A percentile compares a stretch with the other conserved stretches of the same genome.
Conservation (phyloP, 2,329 filamentous ascomycete species). For the Aspergillus calidoustus region DNA sequence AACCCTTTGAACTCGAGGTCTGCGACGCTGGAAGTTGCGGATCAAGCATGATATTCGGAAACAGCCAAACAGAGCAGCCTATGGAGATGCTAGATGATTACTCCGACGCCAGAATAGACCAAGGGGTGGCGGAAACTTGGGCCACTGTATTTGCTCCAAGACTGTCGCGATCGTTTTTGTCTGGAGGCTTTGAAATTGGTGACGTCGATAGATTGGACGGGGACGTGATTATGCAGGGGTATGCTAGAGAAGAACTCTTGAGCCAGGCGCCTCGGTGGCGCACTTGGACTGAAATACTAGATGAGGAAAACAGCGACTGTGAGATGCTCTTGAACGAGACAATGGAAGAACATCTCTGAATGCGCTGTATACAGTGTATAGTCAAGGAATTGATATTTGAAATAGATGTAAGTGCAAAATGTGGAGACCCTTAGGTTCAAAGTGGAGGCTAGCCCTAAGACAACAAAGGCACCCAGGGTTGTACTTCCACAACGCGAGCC, state of each 20-base stretch:
- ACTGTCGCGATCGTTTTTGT: neutral
- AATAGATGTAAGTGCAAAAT: neutral
- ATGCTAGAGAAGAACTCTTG: neutral
- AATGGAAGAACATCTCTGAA: neutral
- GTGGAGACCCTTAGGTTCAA: neutral
- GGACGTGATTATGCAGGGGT: neutral
- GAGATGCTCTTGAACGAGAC: neutral
- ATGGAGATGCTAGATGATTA: too few species aligned
- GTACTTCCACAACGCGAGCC: neutral
- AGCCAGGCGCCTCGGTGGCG: neutral
- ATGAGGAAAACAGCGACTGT: neutral
- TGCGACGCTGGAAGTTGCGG: neutral
- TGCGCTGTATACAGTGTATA: neutral
- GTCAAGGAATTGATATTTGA: neutral
- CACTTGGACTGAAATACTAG: neutral
- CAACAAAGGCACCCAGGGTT: neutral
- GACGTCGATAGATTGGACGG: neutral
- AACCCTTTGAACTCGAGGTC: neutral
- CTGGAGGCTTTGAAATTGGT: neutral
- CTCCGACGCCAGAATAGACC: neutral
- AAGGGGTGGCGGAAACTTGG: neutral
- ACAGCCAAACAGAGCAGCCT: neutral
- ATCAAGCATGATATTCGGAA: slow-evolving; percentile 13
- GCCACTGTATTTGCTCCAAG: neutral
- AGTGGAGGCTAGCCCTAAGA: neutral